phyloP scores from a whole-genome alignment of 305 asterid species.

The Fraxinus baroniana region DNA sequence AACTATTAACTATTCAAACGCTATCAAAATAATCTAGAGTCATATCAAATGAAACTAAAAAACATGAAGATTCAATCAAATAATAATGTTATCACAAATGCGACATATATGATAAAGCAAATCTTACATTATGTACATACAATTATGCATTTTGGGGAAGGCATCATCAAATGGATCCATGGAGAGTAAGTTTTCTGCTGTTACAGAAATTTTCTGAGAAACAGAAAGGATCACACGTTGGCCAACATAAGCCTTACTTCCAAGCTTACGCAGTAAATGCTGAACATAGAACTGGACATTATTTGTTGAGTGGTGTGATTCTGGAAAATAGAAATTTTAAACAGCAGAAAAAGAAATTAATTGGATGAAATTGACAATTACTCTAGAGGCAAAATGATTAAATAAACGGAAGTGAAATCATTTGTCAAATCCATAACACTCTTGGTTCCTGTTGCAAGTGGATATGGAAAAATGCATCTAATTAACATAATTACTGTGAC shows the following conservation, averaged over 20 bases:
- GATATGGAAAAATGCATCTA: conserved; percentile 5
- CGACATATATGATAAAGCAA: conserved; percentile 8
- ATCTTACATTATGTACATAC: conserved; percentile 80
- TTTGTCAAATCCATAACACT: not conserved
- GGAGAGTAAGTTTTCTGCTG: conserved; percentile 80
- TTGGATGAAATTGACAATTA: conserved; percentile 9
- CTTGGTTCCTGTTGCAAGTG: not conserved
- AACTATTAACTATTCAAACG: not conserved
- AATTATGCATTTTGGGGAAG: conserved; percentile 66
- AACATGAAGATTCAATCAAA: not conserved
- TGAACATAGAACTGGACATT: conserved; percentile 59
- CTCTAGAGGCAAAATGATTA: not conserved
- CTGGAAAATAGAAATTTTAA: conserved; percentile 35
- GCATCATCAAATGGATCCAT: conserved; percentile 86
- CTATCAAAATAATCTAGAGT: not conserved
- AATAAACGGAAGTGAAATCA: conserved; percentile 19
- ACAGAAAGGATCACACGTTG: conserved; percentile 75
- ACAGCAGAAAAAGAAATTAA: conserved; percentile 16
- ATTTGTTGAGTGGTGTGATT: conserved; percentile 33
- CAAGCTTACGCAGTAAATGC: conserved; percentile 88
- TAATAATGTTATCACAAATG: not conserved
- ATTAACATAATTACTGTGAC: not conserved
- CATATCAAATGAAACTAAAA: not conserved
- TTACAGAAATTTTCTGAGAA: conserved; percentile 73
- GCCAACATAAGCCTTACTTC: conserved; percentile 70